Percentiles rank a stretch among this genome's conserved stretches.
Evolutionary conservation across 2,329 filamentous ascomycete species (phyloP).

Genomic region (Arthrocladium fulminans): DNA sequence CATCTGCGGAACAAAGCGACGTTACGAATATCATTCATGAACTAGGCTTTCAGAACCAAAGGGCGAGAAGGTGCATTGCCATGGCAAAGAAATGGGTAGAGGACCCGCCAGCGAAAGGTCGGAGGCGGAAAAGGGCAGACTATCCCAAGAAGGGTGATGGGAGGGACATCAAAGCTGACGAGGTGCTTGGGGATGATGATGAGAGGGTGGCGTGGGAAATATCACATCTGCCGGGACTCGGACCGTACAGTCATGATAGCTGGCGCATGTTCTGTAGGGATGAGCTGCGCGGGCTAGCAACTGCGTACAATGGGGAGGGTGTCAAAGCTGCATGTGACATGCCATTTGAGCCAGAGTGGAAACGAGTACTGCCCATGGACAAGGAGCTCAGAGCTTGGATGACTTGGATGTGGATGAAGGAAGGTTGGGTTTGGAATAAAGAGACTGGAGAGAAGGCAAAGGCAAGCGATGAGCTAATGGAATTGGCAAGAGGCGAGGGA

Average conservation of each 20-base stretch:
- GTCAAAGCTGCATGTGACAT: slow-evolving; percentile 26
- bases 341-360: slow-evolving; percentile 79
- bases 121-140: slow-evolving; percentile 48
- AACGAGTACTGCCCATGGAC: slow-evolving; percentile 69
- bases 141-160: slow-evolving; percentile 46
- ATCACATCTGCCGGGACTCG: slow-evolving; percentile 67
- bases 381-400: slow-evolving; percentile 78
- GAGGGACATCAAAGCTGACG: slow-evolving; percentile 38
- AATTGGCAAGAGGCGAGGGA: slow-evolving; percentile 32
- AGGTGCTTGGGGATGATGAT: slow-evolving; percentile 41
- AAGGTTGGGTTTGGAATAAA: slow-evolving; percentile 75
- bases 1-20: slow-evolving; percentile 46
- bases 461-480: slow-evolving; percentile 32
- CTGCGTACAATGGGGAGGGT: slow-evolving; percentile 56
- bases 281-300: slow-evolving; percentile 55
- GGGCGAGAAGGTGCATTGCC: slow-evolving; percentile 58
- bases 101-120: slow-evolving; percentile 51
- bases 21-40: slow-evolving; percentile 57
- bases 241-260: slow-evolving; percentile 75
- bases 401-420: slow-evolving; percentile 84
- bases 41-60: slow-evolving; percentile 61
- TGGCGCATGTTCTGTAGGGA: slow-evolving; percentile 94
- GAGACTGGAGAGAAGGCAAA: slow-evolving; percentile 49
- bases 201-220: slow-evolving; percentile 65
- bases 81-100: slow-evolving; percentile 62